A percentile compares a stretch with the other conserved stretches of the same genome.
These are phyloP conservation scores for Acer saccharum DNA, from an alignment of 345 rosid genomes.

Conservation along the genomic window DNA sequence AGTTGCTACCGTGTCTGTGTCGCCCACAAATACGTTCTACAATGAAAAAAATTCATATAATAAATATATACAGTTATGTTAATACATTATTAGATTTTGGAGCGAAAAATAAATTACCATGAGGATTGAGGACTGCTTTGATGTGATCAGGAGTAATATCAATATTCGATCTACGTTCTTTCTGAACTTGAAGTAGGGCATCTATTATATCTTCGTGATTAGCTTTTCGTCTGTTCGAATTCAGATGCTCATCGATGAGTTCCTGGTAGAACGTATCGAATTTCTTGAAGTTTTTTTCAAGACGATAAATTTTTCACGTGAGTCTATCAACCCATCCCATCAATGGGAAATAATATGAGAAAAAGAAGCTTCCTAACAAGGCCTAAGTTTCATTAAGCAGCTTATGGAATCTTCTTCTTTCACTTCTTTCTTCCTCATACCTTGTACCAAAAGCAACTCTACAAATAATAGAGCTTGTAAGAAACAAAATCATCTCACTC, in stretches of 20 bases:
- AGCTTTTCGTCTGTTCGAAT: conserved; percentile 15
- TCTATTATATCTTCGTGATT: conserved; percentile 42
- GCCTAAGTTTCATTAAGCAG: conserved; percentile 36
- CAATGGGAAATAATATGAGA: conserved; percentile 42
- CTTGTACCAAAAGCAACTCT: conserved; percentile 43
- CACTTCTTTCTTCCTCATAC: conserved; percentile 30
- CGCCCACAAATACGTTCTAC: conserved; percentile 36
- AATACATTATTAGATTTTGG: no score
- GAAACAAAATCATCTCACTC: conserved; percentile 24
- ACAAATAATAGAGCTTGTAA: conserved; percentile 31
- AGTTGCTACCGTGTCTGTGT: conserved; percentile 29
- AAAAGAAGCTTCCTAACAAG: conserved; percentile 36
- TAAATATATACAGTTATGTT: no score
- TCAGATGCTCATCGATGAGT: conserved; percentile 42
- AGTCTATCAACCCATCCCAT: conserved; percentile 47
- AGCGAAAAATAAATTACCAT: conserved; percentile 28
- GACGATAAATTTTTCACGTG: conserved; percentile 24
- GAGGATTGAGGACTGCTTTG: conserved; percentile 54
- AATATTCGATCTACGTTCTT: conserved; percentile 17
- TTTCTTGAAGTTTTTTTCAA: conserved; percentile 35
- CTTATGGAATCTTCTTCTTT: conserved; percentile 24
- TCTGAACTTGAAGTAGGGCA: conserved; percentile 33
- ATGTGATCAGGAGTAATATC: conserved; percentile 42
- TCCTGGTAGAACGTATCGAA: conserved; percentile 44
- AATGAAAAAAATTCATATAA: not conserved